Percentiles rank a stretch among this genome's conserved stretches.
Evolutionary conservation across 805 yeast species (phyloP).

Genomic region (Cyberlindnera xylosilytica): DNA sequence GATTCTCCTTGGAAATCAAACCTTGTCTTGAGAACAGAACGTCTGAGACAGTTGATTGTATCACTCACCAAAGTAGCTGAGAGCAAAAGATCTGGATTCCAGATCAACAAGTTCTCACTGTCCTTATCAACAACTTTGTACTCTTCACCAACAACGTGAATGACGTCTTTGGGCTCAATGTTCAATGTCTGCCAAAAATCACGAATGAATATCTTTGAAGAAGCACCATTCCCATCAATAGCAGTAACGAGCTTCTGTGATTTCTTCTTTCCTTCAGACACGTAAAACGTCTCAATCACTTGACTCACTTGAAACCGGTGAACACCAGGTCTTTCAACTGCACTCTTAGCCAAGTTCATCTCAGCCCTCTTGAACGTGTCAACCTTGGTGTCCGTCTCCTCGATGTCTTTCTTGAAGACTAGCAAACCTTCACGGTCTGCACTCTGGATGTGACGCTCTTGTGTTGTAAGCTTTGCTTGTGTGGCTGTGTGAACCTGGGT

Average conservation of each 20-base stretch:
- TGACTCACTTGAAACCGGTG: conserved; percentile 43
- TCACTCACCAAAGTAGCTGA: conserved; percentile 83
- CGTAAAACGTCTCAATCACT: conserved; percentile 32
- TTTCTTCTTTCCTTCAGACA: conserved; percentile 28
- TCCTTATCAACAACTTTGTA: conserved; percentile 47
- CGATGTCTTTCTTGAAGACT: conserved; percentile 25
- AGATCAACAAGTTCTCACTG: conserved; percentile 58
- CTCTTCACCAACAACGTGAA: conserved; percentile 54
- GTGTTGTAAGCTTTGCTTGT: conserved; percentile 17
- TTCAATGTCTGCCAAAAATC: conserved; percentile 58
- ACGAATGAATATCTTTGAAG: conserved; percentile 47
- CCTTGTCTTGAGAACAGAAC: conserved; percentile 57
- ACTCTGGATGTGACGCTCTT: conserved; percentile 19
- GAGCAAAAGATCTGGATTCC: conserved; percentile 80
- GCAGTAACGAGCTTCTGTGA: conserved; percentile 57
- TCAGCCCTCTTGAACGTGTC: conserved; percentile 13
- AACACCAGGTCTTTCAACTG: conserved; percentile 46
- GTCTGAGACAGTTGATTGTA: conserved; percentile 69
- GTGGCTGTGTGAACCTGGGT: conserved; percentile 5
- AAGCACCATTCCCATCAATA: conserved; percentile 32
- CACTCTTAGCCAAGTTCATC: conserved; percentile 35
- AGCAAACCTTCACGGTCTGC: conserved; percentile 23
- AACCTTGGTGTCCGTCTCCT: conserved; percentile 17
- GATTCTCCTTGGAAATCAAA: conserved; percentile 63
- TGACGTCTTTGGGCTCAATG: conserved; percentile 48